These are phyloP conservation scores for Fusarium brachygibbosum DNA, from an alignment of 2,329 filamentous ascomycete genomes.

Conservation along the genomic window DNA sequence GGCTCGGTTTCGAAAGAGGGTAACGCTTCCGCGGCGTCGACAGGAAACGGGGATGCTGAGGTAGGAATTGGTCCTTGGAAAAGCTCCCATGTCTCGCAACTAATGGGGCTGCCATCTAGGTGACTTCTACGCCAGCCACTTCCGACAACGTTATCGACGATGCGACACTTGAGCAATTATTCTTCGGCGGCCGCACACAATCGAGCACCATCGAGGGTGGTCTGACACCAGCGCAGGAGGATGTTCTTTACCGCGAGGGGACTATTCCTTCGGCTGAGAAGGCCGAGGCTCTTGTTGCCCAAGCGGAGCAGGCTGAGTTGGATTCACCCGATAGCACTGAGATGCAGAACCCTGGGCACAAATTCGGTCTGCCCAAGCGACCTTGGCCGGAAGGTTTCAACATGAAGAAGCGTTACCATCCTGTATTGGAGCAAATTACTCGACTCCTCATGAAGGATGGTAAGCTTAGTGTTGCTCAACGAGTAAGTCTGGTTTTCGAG, in stretches of 20 bases:
- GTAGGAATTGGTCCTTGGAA: conserved; percentile 41
- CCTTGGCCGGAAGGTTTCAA: conserved; percentile 73
- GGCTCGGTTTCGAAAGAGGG: conserved; percentile 12
- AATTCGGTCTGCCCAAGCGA: conserved; percentile 79
- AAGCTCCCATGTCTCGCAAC: conserved; percentile 22
- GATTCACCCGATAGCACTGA: conserved; percentile 32
- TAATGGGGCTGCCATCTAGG: conserved; percentile 39
- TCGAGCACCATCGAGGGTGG: conserved; percentile 52
- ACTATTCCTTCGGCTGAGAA: conserved; percentile 55
- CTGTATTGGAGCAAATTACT: conserved; percentile 87
- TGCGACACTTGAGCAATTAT: conserved; percentile 54
- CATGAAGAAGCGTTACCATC: conserved; percentile 86
- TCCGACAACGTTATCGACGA: conserved; percentile 52
- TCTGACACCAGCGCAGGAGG: conserved; percentile 60
- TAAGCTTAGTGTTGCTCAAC: conserved; percentile 90
- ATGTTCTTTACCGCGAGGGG: conserved; percentile 59
- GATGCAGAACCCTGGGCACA: conserved; percentile 70
- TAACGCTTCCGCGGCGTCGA: conserved; percentile 5
- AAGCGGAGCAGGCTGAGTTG: conserved; percentile 39
- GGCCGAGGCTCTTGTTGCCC: conserved; percentile 52
- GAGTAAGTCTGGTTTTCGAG: conserved; percentile 66
- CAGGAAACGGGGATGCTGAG: conserved; percentile 32
- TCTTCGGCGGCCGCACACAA: conserved; percentile 54
- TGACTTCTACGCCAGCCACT: conserved; percentile 13
- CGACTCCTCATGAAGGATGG: conserved; percentile 93